These are phyloP conservation scores for Termitomyces sp. DNA, from an alignment of 768 basidiomycete species.

Conservation along the genomic window DNA sequence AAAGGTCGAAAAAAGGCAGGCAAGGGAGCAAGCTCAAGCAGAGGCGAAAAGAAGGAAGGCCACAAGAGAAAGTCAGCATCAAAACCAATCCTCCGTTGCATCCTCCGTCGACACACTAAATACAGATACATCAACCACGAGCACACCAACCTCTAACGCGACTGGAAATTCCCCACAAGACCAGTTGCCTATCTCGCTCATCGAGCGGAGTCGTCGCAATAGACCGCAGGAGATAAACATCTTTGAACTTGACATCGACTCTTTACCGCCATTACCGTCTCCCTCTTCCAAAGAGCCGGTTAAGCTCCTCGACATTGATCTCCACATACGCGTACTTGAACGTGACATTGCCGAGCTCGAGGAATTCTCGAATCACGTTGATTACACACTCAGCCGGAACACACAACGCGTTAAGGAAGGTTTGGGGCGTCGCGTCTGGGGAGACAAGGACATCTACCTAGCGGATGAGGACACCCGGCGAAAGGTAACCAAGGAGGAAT, in stretches of 20 bases:
- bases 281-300: slow-evolving; percentile 10
- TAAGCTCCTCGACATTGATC: slow-evolving; percentile 44
- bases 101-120: background rate
- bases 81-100: background rate
- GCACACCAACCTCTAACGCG: background rate
- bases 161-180: slow-evolving; percentile 1
- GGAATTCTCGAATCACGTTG: slow-evolving; percentile 35
- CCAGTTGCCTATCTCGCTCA: background rate
- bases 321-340: slow-evolving; percentile 52
- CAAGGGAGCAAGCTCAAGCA: slow-evolving; percentile 11
- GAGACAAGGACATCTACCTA: slow-evolving; percentile 50
- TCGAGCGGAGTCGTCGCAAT: slow-evolving; percentile 6
- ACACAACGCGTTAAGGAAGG: slow-evolving; percentile 66
- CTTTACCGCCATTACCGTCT: slow-evolving; percentile 15
- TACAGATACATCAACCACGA: background rate
- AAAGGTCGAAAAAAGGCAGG: slow-evolving; percentile 10
- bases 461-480: slow-evolving; percentile 20
- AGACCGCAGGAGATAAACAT: slow-evolving; percentile 11
- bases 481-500: slow-evolving; percentile 35
- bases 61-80: background rate
- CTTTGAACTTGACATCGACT: slow-evolving; percentile 34
- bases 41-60: background rate
- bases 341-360: slow-evolving; percentile 50
- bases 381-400: slow-evolving; percentile 41
- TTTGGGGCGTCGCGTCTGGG: slow-evolving; percentile 76